These are phyloP conservation scores for Fusarium gaditjirri DNA, from an alignment of 2,329 filamentous ascomycete species.

Conservation along the genomic window DNA sequence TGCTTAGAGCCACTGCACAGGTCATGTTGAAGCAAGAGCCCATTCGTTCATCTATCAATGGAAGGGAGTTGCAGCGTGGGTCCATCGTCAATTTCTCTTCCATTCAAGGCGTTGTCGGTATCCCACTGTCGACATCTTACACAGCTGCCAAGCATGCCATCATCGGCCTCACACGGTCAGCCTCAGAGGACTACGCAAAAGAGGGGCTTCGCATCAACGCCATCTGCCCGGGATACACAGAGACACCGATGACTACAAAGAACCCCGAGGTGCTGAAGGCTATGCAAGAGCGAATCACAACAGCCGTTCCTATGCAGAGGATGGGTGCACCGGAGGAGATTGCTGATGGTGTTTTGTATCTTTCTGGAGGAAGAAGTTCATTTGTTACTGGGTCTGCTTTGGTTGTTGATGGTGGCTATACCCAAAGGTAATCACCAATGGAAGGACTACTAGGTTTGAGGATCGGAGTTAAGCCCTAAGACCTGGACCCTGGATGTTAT, in stretches of 20 bases:
- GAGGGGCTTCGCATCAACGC: constrained; percentile 54
- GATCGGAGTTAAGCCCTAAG: no score
- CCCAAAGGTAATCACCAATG: constrained; percentile 11
- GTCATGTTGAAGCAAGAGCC: constrained; percentile 58
- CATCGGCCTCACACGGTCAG: constrained; percentile 44
- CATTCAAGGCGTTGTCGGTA: constrained; percentile 32
- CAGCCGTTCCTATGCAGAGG: constrained; percentile 44
- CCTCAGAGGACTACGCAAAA: constrained; percentile 55
- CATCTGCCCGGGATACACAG: constrained; percentile 47
- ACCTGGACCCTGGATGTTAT: no score
- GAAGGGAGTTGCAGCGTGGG: constrained; percentile 23
- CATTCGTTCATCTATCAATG: constrained; percentile 50
- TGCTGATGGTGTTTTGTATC: constrained; percentile 45
- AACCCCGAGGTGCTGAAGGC: constrained; percentile 43
- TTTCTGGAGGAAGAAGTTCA: constrained; percentile 38
- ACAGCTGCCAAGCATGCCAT: constrained; percentile 33
- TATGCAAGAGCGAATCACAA: constrained; percentile 38
- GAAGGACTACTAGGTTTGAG: fast-evolving
- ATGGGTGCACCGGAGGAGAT: constrained; percentile 46
- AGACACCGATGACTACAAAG: constrained; percentile 46
- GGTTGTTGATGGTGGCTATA: constrained; percentile 34
- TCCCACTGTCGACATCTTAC: constrained; percentile 32
- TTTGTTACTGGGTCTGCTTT: constrained; percentile 37
- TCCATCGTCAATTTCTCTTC: constrained; percentile 37
- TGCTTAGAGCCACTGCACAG: constrained; percentile 51